phyloP scores from a whole-genome alignment of 1,284 basidiomycete species.

The Blastosporella zonata region DNA sequence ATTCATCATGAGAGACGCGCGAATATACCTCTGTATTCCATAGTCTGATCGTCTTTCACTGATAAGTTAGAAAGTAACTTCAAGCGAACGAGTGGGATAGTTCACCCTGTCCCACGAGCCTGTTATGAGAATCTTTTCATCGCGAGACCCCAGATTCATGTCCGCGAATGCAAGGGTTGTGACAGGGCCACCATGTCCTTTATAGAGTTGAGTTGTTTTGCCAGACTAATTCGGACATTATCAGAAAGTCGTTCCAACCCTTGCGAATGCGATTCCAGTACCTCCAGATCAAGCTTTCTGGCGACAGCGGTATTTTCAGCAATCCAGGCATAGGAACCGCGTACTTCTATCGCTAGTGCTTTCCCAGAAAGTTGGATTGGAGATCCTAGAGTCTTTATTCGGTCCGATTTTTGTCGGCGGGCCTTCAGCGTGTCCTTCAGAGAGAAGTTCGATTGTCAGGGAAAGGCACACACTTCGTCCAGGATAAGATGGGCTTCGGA shows the following conservation, averaged over 20 bases:
- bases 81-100: slow-evolving; percentile 1
- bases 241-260: background rate
- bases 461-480: slow-evolving; percentile 50
- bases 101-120: slow-evolving; percentile 87
- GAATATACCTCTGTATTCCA: slow-evolving; percentile 71
- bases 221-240: slow-evolving; percentile 60
- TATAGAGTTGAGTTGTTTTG: slow-evolving; percentile 70
- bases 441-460: background rate
- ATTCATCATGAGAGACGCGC: background rate
- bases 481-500: slow-evolving; percentile 73
- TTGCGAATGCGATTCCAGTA: slow-evolving; percentile 25
- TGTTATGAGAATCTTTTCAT: slow-evolving; percentile 62
- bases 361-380: slow-evolving; percentile 78
- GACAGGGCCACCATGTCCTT: slow-evolving; percentile 84
- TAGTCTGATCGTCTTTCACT: slow-evolving; percentile 67
- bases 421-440: slow-evolving; percentile 38
- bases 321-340: slow-evolving; percentile 71
- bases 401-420: slow-evolving; percentile 70
- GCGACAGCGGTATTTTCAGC: slow-evolving; percentile 81
- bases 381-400: slow-evolving; percentile 66
- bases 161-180: slow-evolving; percentile 73
- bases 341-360: slow-evolving; percentile 67
- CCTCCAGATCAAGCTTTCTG: slow-evolving; percentile 74
- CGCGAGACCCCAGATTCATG: slow-evolving; percentile 29
- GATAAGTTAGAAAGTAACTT: slow-evolving; percentile 6